These are phyloP conservation scores for Arachnopeziza araneosa DNA, from an alignment of 2,329 filamentous ascomycete species.

Conservation along the genomic window DNA sequence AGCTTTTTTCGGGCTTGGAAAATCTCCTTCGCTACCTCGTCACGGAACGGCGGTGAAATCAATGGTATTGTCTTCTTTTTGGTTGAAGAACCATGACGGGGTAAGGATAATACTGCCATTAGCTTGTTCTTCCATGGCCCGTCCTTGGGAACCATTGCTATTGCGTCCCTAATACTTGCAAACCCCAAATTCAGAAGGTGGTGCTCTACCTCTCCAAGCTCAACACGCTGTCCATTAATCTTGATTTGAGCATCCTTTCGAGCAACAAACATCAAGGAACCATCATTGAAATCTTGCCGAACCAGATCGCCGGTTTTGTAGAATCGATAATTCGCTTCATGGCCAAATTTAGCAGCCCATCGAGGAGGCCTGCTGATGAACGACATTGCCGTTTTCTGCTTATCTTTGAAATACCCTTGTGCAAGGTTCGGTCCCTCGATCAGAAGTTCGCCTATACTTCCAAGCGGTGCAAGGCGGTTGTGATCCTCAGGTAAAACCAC, in stretches of 20 bases:
- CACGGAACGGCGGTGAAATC: not conserved
- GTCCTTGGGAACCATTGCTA: not conserved
- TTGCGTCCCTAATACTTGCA: not conserved
- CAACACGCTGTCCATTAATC: slow-evolving; percentile 57
- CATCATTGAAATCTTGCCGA: slow-evolving; percentile 30
- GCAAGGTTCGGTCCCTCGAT: not conserved
- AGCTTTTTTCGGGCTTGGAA: not conserved
- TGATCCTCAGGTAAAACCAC: slow-evolving; percentile 20
- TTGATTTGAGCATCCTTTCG: slow-evolving; percentile 64
- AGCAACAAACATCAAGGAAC: slow-evolving; percentile 47
- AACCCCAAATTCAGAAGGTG: not conserved
- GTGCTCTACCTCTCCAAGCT: slow-evolving; percentile 35
- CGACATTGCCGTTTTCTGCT: not conserved
- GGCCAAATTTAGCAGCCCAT: not conserved
- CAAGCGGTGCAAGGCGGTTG: not conserved
- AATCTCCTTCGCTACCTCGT: not conserved
- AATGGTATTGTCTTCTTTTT: not conserved
- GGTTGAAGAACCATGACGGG: not conserved
- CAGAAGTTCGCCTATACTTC: not conserved
- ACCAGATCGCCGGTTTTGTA: not conserved
- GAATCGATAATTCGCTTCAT: not conserved
- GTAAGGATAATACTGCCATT: not conserved
- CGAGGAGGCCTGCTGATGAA: not conserved
- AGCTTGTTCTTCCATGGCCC: not conserved
- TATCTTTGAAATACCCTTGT: not conserved